Evolutionary conservation across 2,329 filamentous ascomycete species (phyloP).

Genomic region (Aureobasidium leucospermi): DNA sequence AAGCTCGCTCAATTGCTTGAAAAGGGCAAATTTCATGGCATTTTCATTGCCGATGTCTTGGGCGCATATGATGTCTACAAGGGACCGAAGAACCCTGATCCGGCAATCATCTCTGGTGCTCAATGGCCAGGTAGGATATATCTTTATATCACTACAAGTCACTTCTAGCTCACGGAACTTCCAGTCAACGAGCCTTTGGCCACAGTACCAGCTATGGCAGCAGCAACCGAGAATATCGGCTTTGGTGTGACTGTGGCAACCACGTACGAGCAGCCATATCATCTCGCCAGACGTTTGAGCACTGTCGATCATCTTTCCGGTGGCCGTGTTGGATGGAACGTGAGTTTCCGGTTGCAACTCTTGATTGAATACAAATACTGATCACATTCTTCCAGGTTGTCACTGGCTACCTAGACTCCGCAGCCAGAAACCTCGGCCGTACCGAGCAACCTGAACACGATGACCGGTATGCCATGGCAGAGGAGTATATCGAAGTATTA

Average conservation of each 20-base stretch:
- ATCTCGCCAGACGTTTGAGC: constrained; percentile 56
- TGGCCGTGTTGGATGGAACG: constrained; percentile 37
- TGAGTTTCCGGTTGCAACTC: neutral
- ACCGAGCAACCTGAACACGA: constrained; percentile 56
- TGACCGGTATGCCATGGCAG: constrained; percentile 56
- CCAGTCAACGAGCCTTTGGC: constrained; percentile 59
- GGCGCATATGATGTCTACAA: constrained; percentile 63
- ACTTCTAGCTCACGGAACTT: too few species aligned
- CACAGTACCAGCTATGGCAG: constrained; percentile 58
- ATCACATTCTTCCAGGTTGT: constrained; percentile 43
- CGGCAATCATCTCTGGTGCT: constrained; percentile 36
- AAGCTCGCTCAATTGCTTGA: constrained; percentile 54
- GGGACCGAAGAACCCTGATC: constrained; percentile 35
- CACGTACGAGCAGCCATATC: constrained; percentile 61
- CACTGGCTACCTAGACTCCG: constrained; percentile 60
- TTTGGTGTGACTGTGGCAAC: constrained; percentile 63
- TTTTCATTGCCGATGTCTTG: constrained; percentile 62
- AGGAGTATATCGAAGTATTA: constrained; percentile 57
- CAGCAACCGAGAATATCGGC: constrained; percentile 57
- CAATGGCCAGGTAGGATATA: constrained; percentile 48
- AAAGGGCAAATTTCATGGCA: constrained; percentile 56
- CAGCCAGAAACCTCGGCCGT: constrained; percentile 55
- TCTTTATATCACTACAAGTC: too few species aligned
- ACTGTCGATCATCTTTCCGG: constrained; percentile 61
- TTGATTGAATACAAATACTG: neutral